These are phyloP conservation scores for Solanum clarkiae DNA, from an alignment of 257 asterid genomes.

Conservation along the genomic window DNA sequence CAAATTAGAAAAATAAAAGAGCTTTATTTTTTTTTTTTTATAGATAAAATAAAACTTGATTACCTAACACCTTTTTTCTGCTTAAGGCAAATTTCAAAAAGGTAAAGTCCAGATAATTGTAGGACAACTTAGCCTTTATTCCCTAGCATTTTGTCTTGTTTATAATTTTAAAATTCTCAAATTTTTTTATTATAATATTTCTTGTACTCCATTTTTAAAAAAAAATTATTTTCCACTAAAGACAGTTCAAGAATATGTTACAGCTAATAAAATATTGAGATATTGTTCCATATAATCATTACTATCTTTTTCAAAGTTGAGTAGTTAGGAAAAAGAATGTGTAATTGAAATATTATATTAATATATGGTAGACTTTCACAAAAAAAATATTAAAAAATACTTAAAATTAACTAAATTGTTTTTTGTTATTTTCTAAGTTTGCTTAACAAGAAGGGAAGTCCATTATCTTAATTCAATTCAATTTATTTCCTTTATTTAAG, in stretches of 20 bases:
- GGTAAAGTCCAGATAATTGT: neutral
- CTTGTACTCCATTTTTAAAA: neutral
- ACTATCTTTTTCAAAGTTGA: neutral
- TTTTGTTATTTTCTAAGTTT: constrained; percentile 37
- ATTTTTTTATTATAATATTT: neutral
- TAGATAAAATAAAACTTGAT: neutral
- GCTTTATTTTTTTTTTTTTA: neutral
- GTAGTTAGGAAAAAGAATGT: neutral
- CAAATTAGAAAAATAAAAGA: neutral
- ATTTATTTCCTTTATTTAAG: constrained; percentile 41
- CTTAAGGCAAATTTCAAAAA: neutral
- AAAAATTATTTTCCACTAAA: neutral
- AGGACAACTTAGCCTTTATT: neutral
- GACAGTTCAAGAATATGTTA: neutral
- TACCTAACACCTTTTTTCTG: neutral
- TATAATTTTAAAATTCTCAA: neutral
- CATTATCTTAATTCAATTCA: constrained; percentile 24
- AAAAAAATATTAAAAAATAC: too few species aligned
- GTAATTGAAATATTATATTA: neutral
- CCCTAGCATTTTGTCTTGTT: neutral
- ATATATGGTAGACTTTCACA: neutral
- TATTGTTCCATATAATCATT: neutral
- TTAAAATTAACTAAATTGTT: constrained; percentile 24
- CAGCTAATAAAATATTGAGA: neutral
- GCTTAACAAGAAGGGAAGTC: constrained; percentile 39